Base-by-base conservation (phyloP, 805 yeast species). In the Schwanniomyces polymorphus region DNA sequence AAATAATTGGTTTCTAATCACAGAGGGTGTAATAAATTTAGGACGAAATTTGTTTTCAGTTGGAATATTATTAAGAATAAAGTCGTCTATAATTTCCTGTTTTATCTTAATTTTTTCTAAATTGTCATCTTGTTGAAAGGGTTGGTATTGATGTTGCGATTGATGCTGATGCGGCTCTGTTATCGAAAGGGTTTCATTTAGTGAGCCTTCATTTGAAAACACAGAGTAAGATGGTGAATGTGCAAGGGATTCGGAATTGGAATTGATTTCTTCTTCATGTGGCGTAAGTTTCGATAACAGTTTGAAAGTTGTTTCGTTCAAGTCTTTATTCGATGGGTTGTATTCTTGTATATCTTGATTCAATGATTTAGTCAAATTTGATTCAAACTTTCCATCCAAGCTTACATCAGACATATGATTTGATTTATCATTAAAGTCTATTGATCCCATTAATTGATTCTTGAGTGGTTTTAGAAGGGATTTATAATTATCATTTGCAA, bases 51-150 rank as follows among this genome's bases (percentile, higher is more conserved):
- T 43, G 48, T 27, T 47, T 12, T 45, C 41, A 11, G 59, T 56
- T 14, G 70, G 72, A 33, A 70, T 67, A 47, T 70, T 70, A 55
- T 70, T 70, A 52, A 70, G 56, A 44, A 59, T 49, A 46, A 70
- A 70, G 49, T 70, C 75, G 46, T 68, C 69, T 44, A 70, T 67
- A 47, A 69, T 70, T 49, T 70, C 75, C 49, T 70, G 73, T 47
- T 69, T 70, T 53, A 70, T 63, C 44, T 63, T 59, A 28, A 51
- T 39, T 44, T 49, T 59, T 41, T 60, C 63, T 29, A 55, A 33
- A 12, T 37, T 40, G 29, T 27, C 23, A 11, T 35, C 38, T 27
- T 45, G 45, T 42, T 39, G 42, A 31, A 34, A 25, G 23, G 53
- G 27, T 12, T 27, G 18, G 42, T 18, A 25, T 37, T 8, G 46